Conservation (phyloP, 2,329 filamentous ascomycete genomes). For the Apiospora marii region DNA sequence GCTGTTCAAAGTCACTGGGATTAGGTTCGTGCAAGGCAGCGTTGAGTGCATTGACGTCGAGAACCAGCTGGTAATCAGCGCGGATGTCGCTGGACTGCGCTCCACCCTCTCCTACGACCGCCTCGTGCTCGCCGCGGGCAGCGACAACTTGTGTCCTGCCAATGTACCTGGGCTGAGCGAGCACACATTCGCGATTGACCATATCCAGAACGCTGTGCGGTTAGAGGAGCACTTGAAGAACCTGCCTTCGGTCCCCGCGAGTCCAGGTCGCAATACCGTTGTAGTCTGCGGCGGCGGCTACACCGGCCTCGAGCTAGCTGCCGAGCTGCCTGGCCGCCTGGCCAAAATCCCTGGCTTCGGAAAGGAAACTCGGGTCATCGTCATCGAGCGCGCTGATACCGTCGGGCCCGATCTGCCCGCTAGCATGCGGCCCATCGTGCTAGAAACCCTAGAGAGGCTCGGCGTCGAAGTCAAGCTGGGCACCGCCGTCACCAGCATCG, state of each 20-base stretch:
- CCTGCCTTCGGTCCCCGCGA: conserved; percentile 35
- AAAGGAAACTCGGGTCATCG: conserved; percentile 31
- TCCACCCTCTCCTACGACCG: conserved; percentile 41
- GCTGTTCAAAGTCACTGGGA: conserved; percentile 39
- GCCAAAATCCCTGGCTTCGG: conserved; percentile 29
- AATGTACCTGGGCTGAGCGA: conserved; percentile 41
- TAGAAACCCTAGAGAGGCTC: conserved; percentile 39
- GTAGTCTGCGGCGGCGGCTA: conserved; percentile 46
- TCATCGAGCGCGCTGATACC: conserved; percentile 40
- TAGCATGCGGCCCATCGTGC: conserved; percentile 43
- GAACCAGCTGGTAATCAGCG: conserved; percentile 31
- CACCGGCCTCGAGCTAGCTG: conserved; percentile 44
- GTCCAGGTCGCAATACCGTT: conserved; percentile 42
- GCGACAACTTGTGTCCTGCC: conserved; percentile 39
- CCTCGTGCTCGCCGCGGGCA: conserved; percentile 48
- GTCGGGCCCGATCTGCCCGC: conserved; percentile 45
- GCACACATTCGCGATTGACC: conserved; percentile 47
- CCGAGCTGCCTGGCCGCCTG: conserved; percentile 43
- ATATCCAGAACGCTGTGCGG: conserved; percentile 36
- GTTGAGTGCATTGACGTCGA: conserved; percentile 34
- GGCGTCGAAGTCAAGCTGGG: conserved; percentile 43
- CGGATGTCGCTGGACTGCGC: conserved; percentile 21
- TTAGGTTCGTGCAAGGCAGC: conserved; percentile 39
- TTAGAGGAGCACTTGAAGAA: conserved; percentile 42
- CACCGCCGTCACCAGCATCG: conserved; percentile 37